Conservation (phyloP, 176 grass and related monocot species). For the Olyra latifolia region DNA sequence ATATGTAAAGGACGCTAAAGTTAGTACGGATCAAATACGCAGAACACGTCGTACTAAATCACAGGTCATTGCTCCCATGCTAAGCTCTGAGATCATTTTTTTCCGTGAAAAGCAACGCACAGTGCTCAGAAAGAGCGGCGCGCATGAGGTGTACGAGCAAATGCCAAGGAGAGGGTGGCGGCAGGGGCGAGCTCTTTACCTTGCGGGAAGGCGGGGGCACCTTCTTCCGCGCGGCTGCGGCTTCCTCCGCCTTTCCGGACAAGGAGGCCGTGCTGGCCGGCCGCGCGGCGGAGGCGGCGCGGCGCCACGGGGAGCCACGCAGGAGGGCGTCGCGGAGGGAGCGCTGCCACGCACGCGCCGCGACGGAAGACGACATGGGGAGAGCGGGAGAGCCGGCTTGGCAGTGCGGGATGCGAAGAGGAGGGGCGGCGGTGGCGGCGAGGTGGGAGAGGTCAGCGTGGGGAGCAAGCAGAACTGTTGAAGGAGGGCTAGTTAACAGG, state of each 20-base stretch:
- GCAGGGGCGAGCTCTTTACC: slow-evolving; percentile 18
- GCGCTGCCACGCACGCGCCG: slow-evolving; percentile 51
- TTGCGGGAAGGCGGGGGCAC: slow-evolving; percentile 64
- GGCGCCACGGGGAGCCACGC: slow-evolving; percentile 25
- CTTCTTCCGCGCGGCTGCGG: slow-evolving; percentile 35
- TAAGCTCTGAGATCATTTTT: neutral
- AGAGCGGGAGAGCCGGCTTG: neutral
- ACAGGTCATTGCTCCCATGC: neutral
- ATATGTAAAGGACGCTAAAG: neutral
- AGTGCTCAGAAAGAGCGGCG: neutral
- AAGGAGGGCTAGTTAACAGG: neutral
- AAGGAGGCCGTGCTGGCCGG: slow-evolving; percentile 29
- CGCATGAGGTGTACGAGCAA: slow-evolving; percentile 46
- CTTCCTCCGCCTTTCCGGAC: slow-evolving; percentile 13
- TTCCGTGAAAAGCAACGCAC: neutral
- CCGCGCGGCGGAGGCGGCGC: slow-evolving; percentile 13
- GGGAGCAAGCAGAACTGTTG: slow-evolving; percentile 33
- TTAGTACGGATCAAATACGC: neutral
- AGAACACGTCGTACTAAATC: neutral
- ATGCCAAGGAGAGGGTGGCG: slow-evolving; percentile 20
- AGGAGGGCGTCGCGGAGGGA: slow-evolving; percentile 43
- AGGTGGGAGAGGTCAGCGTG: slow-evolving; percentile 19
- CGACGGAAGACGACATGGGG: slow-evolving; percentile 33
- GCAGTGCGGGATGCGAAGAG: neutral
- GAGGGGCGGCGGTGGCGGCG: slow-evolving; percentile 1